Conservation (phyloP, 495 filamentous ascomycete genomes). For the Pseudomonodictys pantanalensis region DNA sequence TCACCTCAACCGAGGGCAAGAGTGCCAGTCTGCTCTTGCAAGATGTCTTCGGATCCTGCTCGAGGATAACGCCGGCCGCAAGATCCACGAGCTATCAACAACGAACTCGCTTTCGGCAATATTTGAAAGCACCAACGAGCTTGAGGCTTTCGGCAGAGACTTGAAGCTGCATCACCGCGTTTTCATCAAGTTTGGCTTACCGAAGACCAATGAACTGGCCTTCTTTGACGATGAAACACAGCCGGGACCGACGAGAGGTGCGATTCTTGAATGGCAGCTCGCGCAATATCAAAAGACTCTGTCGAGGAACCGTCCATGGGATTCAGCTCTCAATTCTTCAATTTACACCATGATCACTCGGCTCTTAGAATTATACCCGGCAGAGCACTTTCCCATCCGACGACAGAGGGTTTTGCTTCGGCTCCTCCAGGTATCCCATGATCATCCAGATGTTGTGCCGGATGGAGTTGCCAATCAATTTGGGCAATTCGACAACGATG, state of each 20-base stretch:
- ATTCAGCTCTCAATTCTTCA: slow-evolving; percentile 14
- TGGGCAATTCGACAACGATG: not conserved
- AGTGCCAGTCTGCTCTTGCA: slow-evolving; percentile 44
- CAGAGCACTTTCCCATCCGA: slow-evolving; percentile 34
- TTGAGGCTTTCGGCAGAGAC: slow-evolving; percentile 46
- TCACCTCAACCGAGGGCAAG: slow-evolving; percentile 42
- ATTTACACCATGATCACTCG: slow-evolving; percentile 35
- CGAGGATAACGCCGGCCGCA: slow-evolving; percentile 44
- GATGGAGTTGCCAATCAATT: not conserved
- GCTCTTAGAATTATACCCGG: slow-evolving; percentile 34
- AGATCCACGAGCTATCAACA: slow-evolving; percentile 35
- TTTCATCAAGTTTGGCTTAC: slow-evolving; percentile 32
- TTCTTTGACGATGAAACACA: slow-evolving; percentile 49
- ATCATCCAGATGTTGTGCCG: slow-evolving; percentile 11
- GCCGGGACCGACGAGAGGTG: slow-evolving; percentile 41
- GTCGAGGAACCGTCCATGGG: slow-evolving; percentile 26
- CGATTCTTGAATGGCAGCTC: slow-evolving; percentile 59
- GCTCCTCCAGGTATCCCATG: slow-evolving; percentile 26
- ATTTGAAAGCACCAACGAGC: slow-evolving; percentile 19
- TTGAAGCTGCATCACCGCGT: slow-evolving; percentile 49
- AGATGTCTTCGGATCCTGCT: slow-evolving; percentile 50
- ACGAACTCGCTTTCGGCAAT: slow-evolving; percentile 27
- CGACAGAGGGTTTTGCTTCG: slow-evolving; percentile 30
- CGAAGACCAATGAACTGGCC: slow-evolving; percentile 1
- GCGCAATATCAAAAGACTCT: slow-evolving; percentile 34